Evolutionary conservation across 306 rosid species (phyloP), one percentile per base, ranked within the genome.

Genomic region (Prosopis cineraria): DNA sequence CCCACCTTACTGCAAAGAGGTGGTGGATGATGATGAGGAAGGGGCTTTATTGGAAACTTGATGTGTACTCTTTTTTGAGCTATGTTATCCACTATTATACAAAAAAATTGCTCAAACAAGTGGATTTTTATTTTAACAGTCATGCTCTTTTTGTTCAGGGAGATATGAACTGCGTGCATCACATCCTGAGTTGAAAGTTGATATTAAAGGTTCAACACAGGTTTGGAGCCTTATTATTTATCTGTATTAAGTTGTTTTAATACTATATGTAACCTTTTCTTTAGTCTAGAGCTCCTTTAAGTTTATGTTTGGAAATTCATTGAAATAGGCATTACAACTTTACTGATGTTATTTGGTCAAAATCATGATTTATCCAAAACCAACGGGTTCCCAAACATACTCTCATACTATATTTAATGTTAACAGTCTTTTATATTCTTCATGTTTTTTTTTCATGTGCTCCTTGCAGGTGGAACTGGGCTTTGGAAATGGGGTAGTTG

Each of bases 381-480:
- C 11, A 52, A 8, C 25, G 5, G 24, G 58, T 52, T 52, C 20
- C 12, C 58, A 20, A 52, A 52, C 10, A 48, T 1, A 4, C 55
- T 10, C 55, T 64, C 82, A 34, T 30, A 36, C 59, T 41, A 59
- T 78, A 33, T 69, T 62, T 80, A 53, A 64, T 50, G 58, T 70
- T 79, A 53, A 68, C 45, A 63, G 48, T 63, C 71, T 59, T 78
- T 62, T 63, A 62, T 60, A 33, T 78, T 47, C 70, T 68, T 36
- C 34, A 64, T 80, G 79, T 67, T 60, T 72, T 71, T 71, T 80
- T 79, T 59, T 52, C 29, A 67, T 73, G 56, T 73, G 60, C 72
- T 80, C 82, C 53, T 84, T 84, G 85, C 97, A 96, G 99, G 91
- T 96, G 79, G 90, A 91, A 60, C 72, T 96, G 84, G 93, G 97